These are phyloP conservation scores for Lojkania enalia DNA, from an alignment of 2,329 filamentous ascomycete species.

Conservation along the genomic window DNA sequence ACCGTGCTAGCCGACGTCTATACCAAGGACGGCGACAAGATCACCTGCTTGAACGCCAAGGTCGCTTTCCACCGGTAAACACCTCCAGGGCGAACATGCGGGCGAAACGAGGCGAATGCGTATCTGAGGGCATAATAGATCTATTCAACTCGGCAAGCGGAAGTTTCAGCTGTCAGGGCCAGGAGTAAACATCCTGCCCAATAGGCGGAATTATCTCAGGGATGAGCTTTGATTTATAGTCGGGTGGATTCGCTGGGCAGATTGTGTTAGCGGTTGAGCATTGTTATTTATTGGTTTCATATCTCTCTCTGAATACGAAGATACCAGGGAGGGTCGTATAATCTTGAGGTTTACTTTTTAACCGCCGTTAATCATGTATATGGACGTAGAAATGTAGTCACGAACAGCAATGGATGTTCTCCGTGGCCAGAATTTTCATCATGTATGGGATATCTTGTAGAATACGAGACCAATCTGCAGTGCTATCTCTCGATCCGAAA, in stretches of 20 bases:
- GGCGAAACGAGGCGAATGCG: slow-evolving; percentile 1
- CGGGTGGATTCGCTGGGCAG: background rate
- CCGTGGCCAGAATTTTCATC: too few relatives aligned
- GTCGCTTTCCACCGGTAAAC: slow-evolving; percentile 61
- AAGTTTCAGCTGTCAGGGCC: slow-evolving; percentile 40
- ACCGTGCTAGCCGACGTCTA: slow-evolving; percentile 84
- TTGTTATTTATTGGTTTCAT: slow-evolving; percentile 1
- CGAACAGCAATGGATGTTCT: slow-evolving; percentile 23
- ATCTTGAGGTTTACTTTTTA: too few relatives aligned
- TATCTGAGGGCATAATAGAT: slow-evolving; percentile 26
- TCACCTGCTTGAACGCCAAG: slow-evolving; percentile 83
- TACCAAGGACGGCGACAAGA: slow-evolving; percentile 69
- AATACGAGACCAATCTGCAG: too few relatives aligned
- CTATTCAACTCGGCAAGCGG: slow-evolving; percentile 34
- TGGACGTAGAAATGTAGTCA: too few relatives aligned
- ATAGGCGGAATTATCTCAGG: slow-evolving; percentile 22
- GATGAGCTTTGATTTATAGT: slow-evolving; percentile 40
- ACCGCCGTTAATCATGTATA: too few relatives aligned
- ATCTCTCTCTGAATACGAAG: slow-evolving; percentile 8
- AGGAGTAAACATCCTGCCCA: slow-evolving; percentile 39
- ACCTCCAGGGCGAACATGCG: slow-evolving; percentile 13
- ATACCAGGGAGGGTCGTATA: too few relatives aligned
- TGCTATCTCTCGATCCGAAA: too few relatives aligned
- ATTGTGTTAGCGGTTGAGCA: too few relatives aligned
- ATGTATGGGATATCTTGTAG: too few relatives aligned